Base-by-base conservation (phyloP, 169 alveolate genomes). In the Babesia sp. region DNA sequence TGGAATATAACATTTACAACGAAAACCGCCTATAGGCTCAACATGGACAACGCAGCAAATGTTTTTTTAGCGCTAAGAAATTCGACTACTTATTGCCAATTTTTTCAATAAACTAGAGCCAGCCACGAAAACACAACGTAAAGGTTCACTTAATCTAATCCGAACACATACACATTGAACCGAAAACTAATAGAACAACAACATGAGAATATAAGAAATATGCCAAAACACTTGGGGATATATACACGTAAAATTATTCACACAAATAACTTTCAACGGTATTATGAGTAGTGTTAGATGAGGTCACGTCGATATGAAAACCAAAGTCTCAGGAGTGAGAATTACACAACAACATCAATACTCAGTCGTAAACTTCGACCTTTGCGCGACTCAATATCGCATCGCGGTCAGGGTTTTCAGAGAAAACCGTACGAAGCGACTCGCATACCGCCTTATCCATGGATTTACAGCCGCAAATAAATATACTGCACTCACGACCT, bases 401-500 rank as follows among this genome's bases (percentile, higher is more conserved):
- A 24, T 80, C 64, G 20, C 50, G 0, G 3, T 48, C 24, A 4
- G 42, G 56, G 7, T 16, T 9, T 4, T 18, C 42, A 4, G 34
- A 14, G 28, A 66, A 70, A 4, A 71, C 71, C 9, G 6, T 28
- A 3, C 18, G 20, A 29, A 79, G 54, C 0, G 87, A 26, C 14
- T 42, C 20, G 22, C 8, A 2, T 4, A 80, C 78, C 20, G 71
- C 71, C 18, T 54, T 48, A 4, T 71, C 79, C 75, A 80, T 80
- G 31, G 74, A 57, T 39, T 56, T 80, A 14, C 75, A 34, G 7
- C 88, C 88, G 56, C 88, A 80, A 12, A 80, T 44, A 69, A 66
- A 80, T 26, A 80, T 56, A 33, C 81, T 67, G 56, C 86, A 68
- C 16, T 59, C 41, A 6, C 45, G 55, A 50, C 71, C 72, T 45